These are phyloP conservation scores for Aphanomyces cochlioides DNA, from an alignment of 352 stramenopile genomes.

Conservation along the genomic window DNA sequence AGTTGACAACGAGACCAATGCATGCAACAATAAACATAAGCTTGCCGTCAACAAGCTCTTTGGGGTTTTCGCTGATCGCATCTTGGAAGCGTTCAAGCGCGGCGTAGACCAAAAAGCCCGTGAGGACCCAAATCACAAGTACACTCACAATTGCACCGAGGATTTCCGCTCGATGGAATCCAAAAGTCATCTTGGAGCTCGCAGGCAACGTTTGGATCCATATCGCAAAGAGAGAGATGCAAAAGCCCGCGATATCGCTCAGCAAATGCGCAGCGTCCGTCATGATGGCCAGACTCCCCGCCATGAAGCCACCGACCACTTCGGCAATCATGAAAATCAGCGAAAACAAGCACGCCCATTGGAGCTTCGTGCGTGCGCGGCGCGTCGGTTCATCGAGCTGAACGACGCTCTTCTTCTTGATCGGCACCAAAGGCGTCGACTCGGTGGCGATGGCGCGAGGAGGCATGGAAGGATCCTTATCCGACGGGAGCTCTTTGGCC, in stretches of 20 bases:
- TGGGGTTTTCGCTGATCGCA: conserved; percentile 64
- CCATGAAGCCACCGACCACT: conserved; percentile 90
- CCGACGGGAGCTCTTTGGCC: conserved; percentile 10
- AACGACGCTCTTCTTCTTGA: background rate
- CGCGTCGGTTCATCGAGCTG: conserved; percentile 44
- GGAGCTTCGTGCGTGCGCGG: conserved; percentile 61
- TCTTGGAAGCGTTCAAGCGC: conserved; percentile 87
- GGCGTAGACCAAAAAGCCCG: conserved; percentile 90
- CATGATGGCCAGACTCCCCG: conserved; percentile 93
- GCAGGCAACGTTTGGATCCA: conserved; percentile 65
- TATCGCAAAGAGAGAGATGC: conserved; percentile 72
- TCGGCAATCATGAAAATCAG: conserved; percentile 94
- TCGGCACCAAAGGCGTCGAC: background rate
- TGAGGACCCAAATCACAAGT: conserved; percentile 92
- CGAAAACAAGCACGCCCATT: conserved; percentile 70
- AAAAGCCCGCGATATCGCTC: conserved; percentile 68
- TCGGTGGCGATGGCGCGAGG: conserved; percentile 13
- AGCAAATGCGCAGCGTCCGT: conserved; percentile 77
- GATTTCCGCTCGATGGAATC: conserved; percentile 92
- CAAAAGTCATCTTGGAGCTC: conserved; percentile 87
- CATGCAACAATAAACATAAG: conserved; percentile 96
- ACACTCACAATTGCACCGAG: conserved; percentile 93
- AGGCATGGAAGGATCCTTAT: conserved; percentile 18
- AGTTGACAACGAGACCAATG: conserved; percentile 95
- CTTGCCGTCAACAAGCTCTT: conserved; percentile 90